Percentiles rank a stretch among this genome's conserved stretches.
Conservation (phyloP, 1,139 yeast species). For the Kluyveromyces marxianus region DNA sequence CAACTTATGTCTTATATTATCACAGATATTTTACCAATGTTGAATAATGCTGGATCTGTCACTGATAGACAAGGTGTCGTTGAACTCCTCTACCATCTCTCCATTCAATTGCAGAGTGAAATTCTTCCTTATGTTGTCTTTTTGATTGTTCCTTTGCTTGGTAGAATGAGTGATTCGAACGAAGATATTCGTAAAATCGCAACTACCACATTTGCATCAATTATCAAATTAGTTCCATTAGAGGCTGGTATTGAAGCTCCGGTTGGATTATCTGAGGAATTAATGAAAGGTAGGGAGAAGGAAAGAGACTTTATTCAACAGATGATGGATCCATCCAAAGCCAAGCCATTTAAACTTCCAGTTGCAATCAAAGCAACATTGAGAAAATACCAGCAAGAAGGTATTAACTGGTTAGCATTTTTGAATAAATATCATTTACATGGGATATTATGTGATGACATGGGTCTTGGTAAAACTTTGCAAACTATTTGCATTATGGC, state of each 20-base stretch:
- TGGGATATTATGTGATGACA: slow-evolving; percentile 97
- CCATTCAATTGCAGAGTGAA: slow-evolving; percentile 78
- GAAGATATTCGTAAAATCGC: slow-evolving; percentile 84
- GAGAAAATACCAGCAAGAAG: slow-evolving; percentile 95
- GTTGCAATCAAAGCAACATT: slow-evolving; percentile 88
- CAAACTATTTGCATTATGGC: slow-evolving; percentile 97
- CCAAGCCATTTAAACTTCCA: slow-evolving; percentile 80
- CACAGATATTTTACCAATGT: slow-evolving; percentile 69
- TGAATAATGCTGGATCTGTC: slow-evolving; percentile 72
- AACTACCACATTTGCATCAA: slow-evolving; percentile 93
- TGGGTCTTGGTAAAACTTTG: slow-evolving; percentile 97
- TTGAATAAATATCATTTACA: slow-evolving; percentile 90
- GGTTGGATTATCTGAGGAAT: slow-evolving; percentile 76
- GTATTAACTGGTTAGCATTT: slow-evolving; percentile 97
- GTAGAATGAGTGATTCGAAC: slow-evolving; percentile 96
- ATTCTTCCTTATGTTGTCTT: slow-evolving; percentile 93
- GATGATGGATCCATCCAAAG: slow-evolving; percentile 97
- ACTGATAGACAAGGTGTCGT: slow-evolving; percentile 87
- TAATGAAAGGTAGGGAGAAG: slow-evolving; percentile 81
- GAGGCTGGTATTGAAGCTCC: slow-evolving; percentile 99
- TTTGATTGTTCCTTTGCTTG: slow-evolving; percentile 90
- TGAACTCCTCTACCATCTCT: slow-evolving; percentile 81
- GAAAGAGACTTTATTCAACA: slow-evolving; percentile 94
- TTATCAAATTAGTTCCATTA: slow-evolving; percentile 88
- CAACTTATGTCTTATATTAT: slow-evolving; percentile 74